Percentiles rank a stretch among this genome's conserved stretches.
Evolutionary conservation across 345 rosid genomes (phyloP).

Genomic region (Pistacia atlantica): DNA sequence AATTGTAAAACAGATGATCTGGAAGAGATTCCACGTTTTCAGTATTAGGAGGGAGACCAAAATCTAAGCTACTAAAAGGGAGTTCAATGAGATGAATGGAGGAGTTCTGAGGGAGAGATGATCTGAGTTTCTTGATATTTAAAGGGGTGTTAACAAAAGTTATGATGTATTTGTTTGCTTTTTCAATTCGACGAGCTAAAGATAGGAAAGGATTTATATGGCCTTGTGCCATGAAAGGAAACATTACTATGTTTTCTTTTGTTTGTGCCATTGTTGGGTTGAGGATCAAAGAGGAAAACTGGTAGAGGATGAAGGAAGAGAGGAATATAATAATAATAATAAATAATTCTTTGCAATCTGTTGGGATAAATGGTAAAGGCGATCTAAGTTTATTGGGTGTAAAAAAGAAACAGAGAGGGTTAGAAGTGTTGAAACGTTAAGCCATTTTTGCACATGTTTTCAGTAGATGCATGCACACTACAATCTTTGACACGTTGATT

Average conservation of each 20-base stretch:
- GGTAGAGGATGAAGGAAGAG: background rate
- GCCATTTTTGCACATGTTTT: no score
- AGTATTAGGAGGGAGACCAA: conserved; percentile 31
- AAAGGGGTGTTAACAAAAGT: conserved; percentile 41
- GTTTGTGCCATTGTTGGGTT: background rate
- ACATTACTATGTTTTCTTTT: conserved; percentile 31
- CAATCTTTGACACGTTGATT: no score
- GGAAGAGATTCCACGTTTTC: conserved; percentile 47
- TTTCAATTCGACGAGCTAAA: conserved; percentile 37
- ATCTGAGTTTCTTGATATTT: conserved; percentile 36
- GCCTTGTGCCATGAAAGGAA: conserved; percentile 55
- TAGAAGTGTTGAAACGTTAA: no score
- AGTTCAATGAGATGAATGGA: background rate
- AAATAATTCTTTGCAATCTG: no score
- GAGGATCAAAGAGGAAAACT: background rate
- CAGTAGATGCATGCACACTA: no score
- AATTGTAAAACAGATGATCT: conserved; percentile 32
- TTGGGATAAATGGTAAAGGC: no score
- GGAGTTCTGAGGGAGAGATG: conserved; percentile 32
- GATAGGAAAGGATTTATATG: conserved; percentile 51
- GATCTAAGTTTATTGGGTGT: no score
- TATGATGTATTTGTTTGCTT: conserved; percentile 21
- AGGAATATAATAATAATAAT: no score
- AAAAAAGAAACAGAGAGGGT: no score
- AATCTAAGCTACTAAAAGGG: conserved; percentile 37